Percentiles rank a stretch among this genome's conserved stretches.
These are phyloP conservation scores for Chlamydomonas schloesseri DNA, from an alignment of 139 green algal species.

Conservation along the genomic window DNA sequence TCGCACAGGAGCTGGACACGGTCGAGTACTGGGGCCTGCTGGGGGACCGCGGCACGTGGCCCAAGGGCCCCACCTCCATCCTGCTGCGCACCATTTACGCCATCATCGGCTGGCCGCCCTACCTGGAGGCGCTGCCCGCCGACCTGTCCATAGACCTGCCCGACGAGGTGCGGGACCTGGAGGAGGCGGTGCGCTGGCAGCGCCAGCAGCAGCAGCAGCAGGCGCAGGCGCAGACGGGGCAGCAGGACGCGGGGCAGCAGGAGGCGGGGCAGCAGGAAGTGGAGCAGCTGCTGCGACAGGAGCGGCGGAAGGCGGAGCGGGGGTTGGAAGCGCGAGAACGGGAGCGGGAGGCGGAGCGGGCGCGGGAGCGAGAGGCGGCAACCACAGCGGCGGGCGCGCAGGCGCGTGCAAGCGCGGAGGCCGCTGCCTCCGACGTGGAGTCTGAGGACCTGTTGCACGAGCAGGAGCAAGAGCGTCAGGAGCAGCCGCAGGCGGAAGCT, in stretches of 20 bases:
- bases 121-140: conserved; percentile 28
- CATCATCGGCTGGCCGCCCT: conserved; percentile 48
- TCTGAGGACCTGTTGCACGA: too few species aligned
- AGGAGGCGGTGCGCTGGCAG: neutral
- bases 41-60: conserved; percentile 71
- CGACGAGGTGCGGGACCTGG: neutral
- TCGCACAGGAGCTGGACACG: conserved; percentile 70
- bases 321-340: neutral
- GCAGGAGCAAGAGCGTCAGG: too few species aligned
- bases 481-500: neutral
- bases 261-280: too few species aligned
- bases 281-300: neutral
- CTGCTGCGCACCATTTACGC: conserved; percentile 59
- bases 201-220: neutral
- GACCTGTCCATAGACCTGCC: conserved; percentile 34
- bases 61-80: conserved; percentile 59
- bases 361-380: neutral
- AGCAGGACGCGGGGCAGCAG: neutral
- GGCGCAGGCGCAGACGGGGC: neutral
- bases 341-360: neutral
- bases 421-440: too few species aligned
- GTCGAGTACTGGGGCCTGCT: conserved; percentile 80
- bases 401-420: neutral
- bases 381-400: too few species aligned
- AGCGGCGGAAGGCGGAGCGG: neutral